Evolutionary conservation across 1,139 yeast species (phyloP).

Genomic region (Yamadazyma triangularis): DNA sequence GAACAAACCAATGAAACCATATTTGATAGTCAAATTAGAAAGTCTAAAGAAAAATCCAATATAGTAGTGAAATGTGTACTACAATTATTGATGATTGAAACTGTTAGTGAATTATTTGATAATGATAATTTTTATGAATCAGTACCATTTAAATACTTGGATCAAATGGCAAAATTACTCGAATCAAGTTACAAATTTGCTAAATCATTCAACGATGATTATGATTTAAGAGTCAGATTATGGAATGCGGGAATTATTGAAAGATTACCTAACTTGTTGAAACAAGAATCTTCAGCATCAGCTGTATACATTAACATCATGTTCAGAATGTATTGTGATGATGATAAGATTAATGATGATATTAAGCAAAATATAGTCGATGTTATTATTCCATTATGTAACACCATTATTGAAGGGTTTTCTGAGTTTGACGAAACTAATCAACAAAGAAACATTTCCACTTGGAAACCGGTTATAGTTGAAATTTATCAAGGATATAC

Average conservation of each 20-base stretch:
- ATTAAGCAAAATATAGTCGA: conserved; percentile 42
- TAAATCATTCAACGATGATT: conserved; percentile 80
- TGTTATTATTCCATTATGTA: conserved; percentile 67
- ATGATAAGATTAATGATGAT: conserved; percentile 34
- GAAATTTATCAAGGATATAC: conserved; percentile 80
- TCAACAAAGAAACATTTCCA: conserved; percentile 73
- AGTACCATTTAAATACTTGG: conserved; percentile 62
- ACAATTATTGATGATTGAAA: conserved; percentile 84
- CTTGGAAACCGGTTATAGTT: conserved; percentile 91
- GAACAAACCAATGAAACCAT: conserved; percentile 18
- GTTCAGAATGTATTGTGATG: conserved; percentile 77
- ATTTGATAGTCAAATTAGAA: conserved; percentile 16
- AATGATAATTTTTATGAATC: conserved; percentile 64
- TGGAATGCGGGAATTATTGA: conserved; percentile 94
- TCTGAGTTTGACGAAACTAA: conserved; percentile 67
- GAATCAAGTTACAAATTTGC: conserved; percentile 77
- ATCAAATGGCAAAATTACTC: conserved; percentile 56
- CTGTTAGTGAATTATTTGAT: conserved; percentile 73
- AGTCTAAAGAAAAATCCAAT: conserved; percentile 57
- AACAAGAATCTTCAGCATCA: conserved; percentile 88
- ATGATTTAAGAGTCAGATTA: conserved; percentile 75
- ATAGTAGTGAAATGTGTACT: conserved; percentile 91
- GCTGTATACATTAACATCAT: conserved; percentile 80
- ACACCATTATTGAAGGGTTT: conserved; percentile 64
- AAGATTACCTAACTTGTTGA: conserved; percentile 82